Evolutionary conservation across 768 basidiomycete genomes (phyloP).

Genomic region (Sarcodon aspratus): DNA sequence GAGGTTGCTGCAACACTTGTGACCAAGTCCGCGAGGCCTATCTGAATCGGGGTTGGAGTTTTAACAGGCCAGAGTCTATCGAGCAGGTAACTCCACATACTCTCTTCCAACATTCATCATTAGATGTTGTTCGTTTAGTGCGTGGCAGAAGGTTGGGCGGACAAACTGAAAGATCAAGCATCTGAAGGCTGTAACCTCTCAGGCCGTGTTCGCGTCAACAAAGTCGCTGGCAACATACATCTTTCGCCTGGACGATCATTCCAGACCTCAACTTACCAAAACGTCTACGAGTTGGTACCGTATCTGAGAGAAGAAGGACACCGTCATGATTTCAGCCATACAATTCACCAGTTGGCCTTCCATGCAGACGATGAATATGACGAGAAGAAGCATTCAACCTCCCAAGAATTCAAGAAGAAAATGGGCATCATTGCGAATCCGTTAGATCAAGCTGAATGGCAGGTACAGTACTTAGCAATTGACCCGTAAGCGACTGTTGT

Average conservation of each 20-base stretch:
- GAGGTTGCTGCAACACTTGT: conserved; percentile 92
- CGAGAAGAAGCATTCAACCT: conserved; percentile 47
- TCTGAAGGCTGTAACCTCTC: conserved; percentile 91
- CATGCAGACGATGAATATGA: conserved; percentile 78
- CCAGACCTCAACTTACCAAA: conserved; percentile 61
- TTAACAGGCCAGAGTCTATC: conserved; percentile 78
- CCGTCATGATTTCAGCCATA: conserved; percentile 91
- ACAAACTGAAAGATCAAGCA: conserved; percentile 85
- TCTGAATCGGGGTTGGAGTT: conserved; percentile 90
- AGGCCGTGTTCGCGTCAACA: conserved; percentile 90
- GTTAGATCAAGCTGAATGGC: conserved; percentile 52
- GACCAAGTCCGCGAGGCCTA: conserved; percentile 91
- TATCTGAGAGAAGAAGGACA: conserved; percentile 84
- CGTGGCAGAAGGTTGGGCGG: conserved; percentile 87
- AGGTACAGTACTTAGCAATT: conserved; percentile 26
- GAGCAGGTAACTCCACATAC: conserved; percentile 62
- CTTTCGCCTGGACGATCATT: conserved; percentile 94
- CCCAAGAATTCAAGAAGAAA: conserved; percentile 53
- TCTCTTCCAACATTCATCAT: background rate
- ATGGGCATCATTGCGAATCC: conserved; percentile 72
- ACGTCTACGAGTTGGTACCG: conserved; percentile 85
- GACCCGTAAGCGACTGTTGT: background rate
- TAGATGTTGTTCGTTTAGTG: conserved; percentile 42
- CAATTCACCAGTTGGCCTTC: conserved; percentile 72
- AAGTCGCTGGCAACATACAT: conserved; percentile 93